Percentiles rank a stretch among this genome's conserved stretches.
These are phyloP conservation scores for Alternaria sp. DNA, from an alignment of 2,329 filamentous ascomycete genomes.

Conservation along the genomic window DNA sequence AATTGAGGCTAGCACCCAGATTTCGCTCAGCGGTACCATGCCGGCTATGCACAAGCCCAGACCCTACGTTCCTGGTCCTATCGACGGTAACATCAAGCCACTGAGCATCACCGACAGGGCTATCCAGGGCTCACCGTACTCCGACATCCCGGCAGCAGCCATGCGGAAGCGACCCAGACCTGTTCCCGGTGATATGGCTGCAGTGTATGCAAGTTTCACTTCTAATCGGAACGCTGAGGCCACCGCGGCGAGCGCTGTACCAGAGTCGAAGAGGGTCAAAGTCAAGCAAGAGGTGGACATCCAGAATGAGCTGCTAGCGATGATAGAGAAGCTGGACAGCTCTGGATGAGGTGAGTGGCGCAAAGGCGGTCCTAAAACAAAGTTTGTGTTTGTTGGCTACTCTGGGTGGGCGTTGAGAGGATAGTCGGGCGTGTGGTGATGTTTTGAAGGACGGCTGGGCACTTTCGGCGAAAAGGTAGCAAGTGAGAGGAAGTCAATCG, in stretches of 20 bases:
- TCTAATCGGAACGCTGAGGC: not conserved
- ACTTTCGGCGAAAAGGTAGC: not conserved
- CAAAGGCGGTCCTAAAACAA: not conserved
- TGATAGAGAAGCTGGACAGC: not conserved
- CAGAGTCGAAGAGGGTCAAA: not conserved
- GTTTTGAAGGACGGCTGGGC: not conserved
- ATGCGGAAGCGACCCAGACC: not conserved
- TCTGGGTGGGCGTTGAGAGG: not conserved
- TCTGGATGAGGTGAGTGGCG: not conserved
- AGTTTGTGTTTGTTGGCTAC: not conserved
- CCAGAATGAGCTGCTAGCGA: not conserved
- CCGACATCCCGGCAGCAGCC: not conserved
- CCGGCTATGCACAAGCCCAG: not conserved
- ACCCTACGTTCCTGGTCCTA: not conserved
- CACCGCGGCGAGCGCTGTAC: fast-evolving
- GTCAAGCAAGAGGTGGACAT: not conserved
- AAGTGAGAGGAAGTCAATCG: not conserved
- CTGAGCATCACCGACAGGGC: not conserved
- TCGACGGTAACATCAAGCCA: not conserved
- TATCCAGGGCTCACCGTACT: not conserved
- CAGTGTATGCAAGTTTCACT: not conserved
- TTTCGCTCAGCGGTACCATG: not conserved
- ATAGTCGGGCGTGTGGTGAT: not conserved
- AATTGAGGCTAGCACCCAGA: not conserved
- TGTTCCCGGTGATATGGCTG: not conserved